Percentiles rank a stretch among this genome's conserved stretches.
phyloP scores from a whole-genome alignment of 2,329 filamentous ascomycete genomes.

The Blumeria graminis region DNA sequence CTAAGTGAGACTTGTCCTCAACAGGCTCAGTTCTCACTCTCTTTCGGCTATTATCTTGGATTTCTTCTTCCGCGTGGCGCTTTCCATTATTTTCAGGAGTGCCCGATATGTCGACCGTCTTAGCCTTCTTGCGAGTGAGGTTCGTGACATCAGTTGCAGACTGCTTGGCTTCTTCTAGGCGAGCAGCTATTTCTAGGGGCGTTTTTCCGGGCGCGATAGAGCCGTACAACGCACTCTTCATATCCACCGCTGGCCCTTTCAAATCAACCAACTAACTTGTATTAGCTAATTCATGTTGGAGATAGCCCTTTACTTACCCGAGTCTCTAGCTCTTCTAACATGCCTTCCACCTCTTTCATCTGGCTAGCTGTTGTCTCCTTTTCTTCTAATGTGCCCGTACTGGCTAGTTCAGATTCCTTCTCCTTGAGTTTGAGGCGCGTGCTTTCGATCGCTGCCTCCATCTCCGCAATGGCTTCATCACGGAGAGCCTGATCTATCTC shows the following conservation, averaged over 20 bases:
- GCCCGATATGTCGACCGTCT: constrained; percentile 12
- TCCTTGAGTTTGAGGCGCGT: constrained; percentile 45
- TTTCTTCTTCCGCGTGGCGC: constrained; percentile 26
- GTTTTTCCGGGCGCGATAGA: constrained; percentile 33
- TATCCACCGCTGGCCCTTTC: constrained; percentile 33
- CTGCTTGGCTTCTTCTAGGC: constrained; percentile 48
- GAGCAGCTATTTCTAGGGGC: constrained; percentile 32
- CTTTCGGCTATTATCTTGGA: constrained; percentile 12
- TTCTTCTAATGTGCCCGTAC: constrained; percentile 38
- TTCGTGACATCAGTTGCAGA: constrained; percentile 44
- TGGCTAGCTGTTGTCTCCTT: constrained; percentile 35
- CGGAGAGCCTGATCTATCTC: constrained; percentile 43
- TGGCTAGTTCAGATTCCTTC: constrained; percentile 41
- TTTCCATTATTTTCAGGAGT: constrained; percentile 19
- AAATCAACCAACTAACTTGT: constrained; percentile 39
- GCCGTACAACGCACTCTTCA: constrained; percentile 29
- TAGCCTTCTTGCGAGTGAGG: constrained; percentile 44
- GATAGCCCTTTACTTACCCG: constrained; percentile 23
- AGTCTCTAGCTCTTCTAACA: constrained; percentile 57
- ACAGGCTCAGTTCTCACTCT: constrained; percentile 13
- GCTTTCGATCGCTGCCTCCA: constrained; percentile 50
- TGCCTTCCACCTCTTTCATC: constrained; percentile 52
- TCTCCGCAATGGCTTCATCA: constrained; percentile 44
- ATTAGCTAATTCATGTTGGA: not conserved
- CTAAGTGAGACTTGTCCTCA: not conserved